Percentiles rank a stretch among this genome's conserved stretches.
Evolutionary conservation across 2,329 filamentous ascomycete genomes (phyloP).

Genomic region (Periconia digitata): DNA sequence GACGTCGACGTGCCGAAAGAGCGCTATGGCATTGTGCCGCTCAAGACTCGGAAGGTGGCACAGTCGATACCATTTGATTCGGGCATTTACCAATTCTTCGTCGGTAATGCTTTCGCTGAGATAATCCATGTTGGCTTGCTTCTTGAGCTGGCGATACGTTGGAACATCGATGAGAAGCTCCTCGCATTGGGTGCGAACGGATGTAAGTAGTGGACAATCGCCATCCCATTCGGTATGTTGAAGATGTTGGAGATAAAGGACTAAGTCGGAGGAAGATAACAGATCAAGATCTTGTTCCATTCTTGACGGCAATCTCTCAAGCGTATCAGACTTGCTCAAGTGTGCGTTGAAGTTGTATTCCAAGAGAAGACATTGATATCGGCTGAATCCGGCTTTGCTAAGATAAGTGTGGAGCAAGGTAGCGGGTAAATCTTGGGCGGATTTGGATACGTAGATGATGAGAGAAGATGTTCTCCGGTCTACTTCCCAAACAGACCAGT

Average conservation of each 20-base stretch:
- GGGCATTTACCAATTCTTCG: constrained; percentile 31
- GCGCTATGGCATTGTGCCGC: constrained; percentile 23
- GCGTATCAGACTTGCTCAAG: constrained; percentile 6
- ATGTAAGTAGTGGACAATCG: constrained; percentile 30
- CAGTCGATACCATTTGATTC: constrained; percentile 41
- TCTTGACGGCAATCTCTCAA: constrained; percentile 24
- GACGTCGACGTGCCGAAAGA: constrained; percentile 36
- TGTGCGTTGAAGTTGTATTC: constrained; percentile 30
- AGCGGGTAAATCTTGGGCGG: constrained; percentile 30
- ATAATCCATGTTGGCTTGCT: constrained; percentile 40
- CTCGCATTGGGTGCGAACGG: constrained; percentile 30
- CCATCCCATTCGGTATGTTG: constrained; percentile 35
- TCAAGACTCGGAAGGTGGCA: constrained; percentile 27
- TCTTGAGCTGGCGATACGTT: constrained; percentile 39
- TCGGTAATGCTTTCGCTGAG: constrained; percentile 30
- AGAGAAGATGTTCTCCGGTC: constrained; percentile 29
- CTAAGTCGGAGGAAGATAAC: constrained; percentile 36
- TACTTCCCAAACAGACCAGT: constrained; percentile 40
- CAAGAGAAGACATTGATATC: constrained; percentile 40
- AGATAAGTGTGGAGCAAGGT: constrained; percentile 38
- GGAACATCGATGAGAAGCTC: constrained; percentile 40
- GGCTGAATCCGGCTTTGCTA: constrained; percentile 34
- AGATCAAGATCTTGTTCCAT: constrained; percentile 37
- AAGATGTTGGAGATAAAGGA: constrained; percentile 38
- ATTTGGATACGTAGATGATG: constrained; percentile 41